phyloP scores from a whole-genome alignment of 2,329 filamentous ascomycete genomes.

The Taxawa tesnikishii region DNA sequence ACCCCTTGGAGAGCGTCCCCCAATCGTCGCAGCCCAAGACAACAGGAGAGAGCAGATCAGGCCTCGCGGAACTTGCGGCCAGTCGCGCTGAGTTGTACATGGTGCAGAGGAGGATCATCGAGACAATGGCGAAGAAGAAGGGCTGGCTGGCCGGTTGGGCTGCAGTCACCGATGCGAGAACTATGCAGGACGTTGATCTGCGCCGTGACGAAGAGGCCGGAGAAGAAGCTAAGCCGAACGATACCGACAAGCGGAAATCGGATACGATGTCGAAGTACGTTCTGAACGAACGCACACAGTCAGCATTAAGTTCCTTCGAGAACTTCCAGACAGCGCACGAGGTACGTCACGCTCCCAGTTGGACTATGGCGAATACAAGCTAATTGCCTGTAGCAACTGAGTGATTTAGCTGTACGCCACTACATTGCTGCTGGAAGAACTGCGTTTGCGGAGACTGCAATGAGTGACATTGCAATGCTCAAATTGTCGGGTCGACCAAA shows the following conservation, averaged over 20 bases:
- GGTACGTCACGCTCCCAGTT: too few species aligned
- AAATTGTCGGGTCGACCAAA: constrained; percentile 49
- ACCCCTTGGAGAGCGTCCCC: too few species aligned
- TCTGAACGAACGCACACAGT: too few species aligned
- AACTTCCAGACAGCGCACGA: too few species aligned
- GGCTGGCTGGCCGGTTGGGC: constrained; percentile 72
- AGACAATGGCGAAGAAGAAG: constrained; percentile 56
- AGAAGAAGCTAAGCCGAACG: too few species aligned
- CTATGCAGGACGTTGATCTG: constrained; percentile 25
- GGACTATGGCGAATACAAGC: not conserved
- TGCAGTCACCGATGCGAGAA: constrained; percentile 14
- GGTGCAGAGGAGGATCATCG: constrained; percentile 67
- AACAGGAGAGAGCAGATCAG: constrained; percentile 14
- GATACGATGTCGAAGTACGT: too few species aligned
- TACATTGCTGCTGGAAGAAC: constrained; percentile 67
- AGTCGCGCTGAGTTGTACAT: constrained; percentile 71
- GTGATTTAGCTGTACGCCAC: constrained; percentile 70
- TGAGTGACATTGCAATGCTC: constrained; percentile 76
- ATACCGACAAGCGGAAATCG: too few species aligned
- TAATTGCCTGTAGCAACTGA: constrained; percentile 49
- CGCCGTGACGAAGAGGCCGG: constrained; percentile 14
- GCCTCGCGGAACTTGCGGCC: constrained; percentile 71
- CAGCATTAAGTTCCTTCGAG: too few species aligned
- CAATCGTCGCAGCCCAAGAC: too few species aligned
- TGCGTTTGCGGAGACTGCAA: constrained; percentile 63